phyloP scores from a whole-genome alignment of 1,284 basidiomycete species.

The Coriolopsis trogii region DNA sequence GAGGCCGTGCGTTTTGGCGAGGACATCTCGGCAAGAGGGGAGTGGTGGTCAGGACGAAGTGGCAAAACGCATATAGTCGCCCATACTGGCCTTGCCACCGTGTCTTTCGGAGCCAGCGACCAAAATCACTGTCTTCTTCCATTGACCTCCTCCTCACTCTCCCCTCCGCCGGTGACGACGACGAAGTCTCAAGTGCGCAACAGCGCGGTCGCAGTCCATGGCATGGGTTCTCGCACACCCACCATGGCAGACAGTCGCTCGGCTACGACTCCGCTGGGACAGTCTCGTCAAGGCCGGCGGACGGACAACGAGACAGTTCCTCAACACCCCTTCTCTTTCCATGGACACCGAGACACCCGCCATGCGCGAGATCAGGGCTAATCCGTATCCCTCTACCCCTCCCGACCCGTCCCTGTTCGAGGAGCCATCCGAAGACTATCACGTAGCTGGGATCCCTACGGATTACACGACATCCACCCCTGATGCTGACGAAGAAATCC shows the following conservation, averaged over 20 bases:
- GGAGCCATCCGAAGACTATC: slow-evolving; percentile 31
- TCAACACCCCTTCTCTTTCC: slow-evolving; percentile 23
- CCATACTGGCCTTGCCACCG: no score
- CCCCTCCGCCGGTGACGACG: slow-evolving; percentile 4
- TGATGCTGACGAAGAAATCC: background rate
- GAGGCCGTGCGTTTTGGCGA: slow-evolving; percentile 77
- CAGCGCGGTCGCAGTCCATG: slow-evolving; percentile 19
- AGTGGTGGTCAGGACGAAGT: slow-evolving; percentile 13
- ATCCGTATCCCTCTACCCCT: slow-evolving; percentile 30
- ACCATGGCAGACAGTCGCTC: slow-evolving; percentile 26
- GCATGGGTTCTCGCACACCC: slow-evolving; percentile 31
- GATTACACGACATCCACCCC: background rate
- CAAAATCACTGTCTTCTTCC: background rate
- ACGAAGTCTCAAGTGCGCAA: background rate
- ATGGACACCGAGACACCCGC: slow-evolving; percentile 35
- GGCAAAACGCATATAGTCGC: slow-evolving; percentile 6
- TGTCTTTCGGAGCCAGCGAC: no score
- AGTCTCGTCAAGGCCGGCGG: slow-evolving; percentile 10
- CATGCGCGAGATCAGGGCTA: slow-evolving; percentile 31
- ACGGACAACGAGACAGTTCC: slow-evolving; percentile 21
- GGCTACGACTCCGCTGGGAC: slow-evolving; percentile 23
- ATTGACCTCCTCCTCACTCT: background rate
- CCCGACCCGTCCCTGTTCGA: slow-evolving; percentile 38
- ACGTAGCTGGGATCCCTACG: background rate
- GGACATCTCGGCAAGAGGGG: slow-evolving; percentile 28